phyloP scores from a whole-genome alignment of 2,329 filamentous ascomycete genomes.

The Mycocentrospora acerina region DNA sequence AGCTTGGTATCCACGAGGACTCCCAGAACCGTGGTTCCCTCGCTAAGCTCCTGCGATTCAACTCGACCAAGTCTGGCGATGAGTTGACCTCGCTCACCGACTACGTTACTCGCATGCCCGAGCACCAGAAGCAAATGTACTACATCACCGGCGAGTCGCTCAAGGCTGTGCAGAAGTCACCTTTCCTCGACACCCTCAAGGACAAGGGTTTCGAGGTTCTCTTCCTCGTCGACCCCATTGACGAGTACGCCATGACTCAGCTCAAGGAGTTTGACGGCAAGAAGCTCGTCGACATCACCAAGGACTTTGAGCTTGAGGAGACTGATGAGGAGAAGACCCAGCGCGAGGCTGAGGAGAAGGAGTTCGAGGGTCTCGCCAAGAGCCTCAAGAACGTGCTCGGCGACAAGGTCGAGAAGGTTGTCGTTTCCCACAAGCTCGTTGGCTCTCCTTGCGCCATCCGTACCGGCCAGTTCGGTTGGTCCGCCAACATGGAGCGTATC shows the following conservation, averaged over 20 bases:
- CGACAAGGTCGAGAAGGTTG: conserved; percentile 99
- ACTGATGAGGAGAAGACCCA: conserved; percentile 98
- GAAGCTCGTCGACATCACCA: conserved; percentile 99
- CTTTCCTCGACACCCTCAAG: conserved; percentile 98
- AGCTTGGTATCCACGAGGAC: conserved; percentile 99
- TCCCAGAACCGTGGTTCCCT: conserved; percentile 91
- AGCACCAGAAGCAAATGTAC: conserved; percentile 99
- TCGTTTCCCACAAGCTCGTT: conserved; percentile 96
- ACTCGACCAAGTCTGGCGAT: conserved; percentile 98
- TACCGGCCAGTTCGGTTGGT: conserved; percentile 99
- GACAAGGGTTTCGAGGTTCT: conserved; percentile 99
- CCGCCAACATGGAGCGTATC: conserved; percentile 99
- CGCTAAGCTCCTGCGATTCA: conserved; percentile 98
- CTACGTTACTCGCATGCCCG: conserved; percentile 98
- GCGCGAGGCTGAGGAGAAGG: conserved; percentile 97
- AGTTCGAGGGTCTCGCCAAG: conserved; percentile 94
- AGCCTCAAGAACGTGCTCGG: conserved; percentile 98
- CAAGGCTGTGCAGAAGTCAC: conserved; percentile 97
- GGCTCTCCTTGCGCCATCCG: conserved; percentile 96
- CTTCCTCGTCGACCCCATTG: conserved; percentile 98
- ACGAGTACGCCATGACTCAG: conserved; percentile 99
- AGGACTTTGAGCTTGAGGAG: conserved; percentile 99
- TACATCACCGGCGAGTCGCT: conserved; percentile 99
- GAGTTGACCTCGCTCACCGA: conserved; percentile 92
- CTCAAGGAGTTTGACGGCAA: conserved; percentile 99